Base-by-base conservation (phyloP, 2,329 filamentous ascomycete species). In the Cadophora sp. region DNA sequence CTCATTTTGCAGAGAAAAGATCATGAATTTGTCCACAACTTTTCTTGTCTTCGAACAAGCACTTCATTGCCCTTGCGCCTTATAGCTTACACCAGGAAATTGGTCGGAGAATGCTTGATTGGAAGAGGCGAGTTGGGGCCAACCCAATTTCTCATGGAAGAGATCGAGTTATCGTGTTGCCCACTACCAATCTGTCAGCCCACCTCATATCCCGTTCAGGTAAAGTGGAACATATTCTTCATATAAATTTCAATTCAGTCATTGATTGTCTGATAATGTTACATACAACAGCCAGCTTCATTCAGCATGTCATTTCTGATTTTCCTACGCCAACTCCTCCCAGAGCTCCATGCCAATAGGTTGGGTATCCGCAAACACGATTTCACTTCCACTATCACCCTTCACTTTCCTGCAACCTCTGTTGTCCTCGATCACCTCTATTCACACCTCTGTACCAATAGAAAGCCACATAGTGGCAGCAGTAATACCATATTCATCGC, bases 321-420 rank as follows among this genome's bases (percentile, higher is more conserved):
- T 37, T 58, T 24, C 31, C 12, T 1, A 0, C 53, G 6, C 11
- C n/a, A 24, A 14, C 31, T 37, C n/a, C 11, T 14, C 29, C 29
- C 40, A 43, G 19, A 16, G 37, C 12, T 22, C 37, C 22, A 24
- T 16, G 34, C 24, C n/a, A 40, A 43, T 22, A 40, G 8, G 31
- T 43, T 2, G 56, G 56, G 56, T 59, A 59, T 59, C 34, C 56
- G 56, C 34, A 59, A 59, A 19, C 56, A 59, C 22, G 31, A 40
- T 14, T 7, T 40, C 12, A 19, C 11, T 24, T 43, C 22, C 55
- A 58, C n/a, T n/a, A 7, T n/a, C n/a, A n/a, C n/a, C n/a, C n/a
- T n/a, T n/a, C 29, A 34, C 34, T 26, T 34, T 16, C 5, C 56
- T 43, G 12, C 7, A 19, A 14, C 19, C 19, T n/a, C n/a, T 14